These are phyloP conservation scores for Sphaerulina vaccinii DNA, from an alignment of 2,329 filamentous ascomycete species.

Conservation along the genomic window DNA sequence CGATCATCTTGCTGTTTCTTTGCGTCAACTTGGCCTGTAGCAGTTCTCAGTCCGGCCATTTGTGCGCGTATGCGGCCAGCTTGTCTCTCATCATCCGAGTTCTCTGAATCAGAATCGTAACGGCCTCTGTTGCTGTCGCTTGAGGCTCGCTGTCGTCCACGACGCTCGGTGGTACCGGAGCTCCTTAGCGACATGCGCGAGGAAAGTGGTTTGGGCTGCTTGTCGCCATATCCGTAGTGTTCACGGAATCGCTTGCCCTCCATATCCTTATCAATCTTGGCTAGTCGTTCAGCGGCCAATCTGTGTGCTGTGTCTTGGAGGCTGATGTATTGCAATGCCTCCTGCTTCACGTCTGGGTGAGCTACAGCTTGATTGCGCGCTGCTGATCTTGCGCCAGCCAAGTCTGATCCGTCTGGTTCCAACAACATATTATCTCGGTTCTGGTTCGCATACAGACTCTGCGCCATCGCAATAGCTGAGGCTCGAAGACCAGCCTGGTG, in stretches of 20 bases:
- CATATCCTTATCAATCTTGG: conserved; percentile 73
- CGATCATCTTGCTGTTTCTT: conserved; percentile 75
- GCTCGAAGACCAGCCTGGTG: conserved; percentile 72
- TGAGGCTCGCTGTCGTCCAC: conserved; percentile 61
- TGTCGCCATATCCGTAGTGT: conserved; percentile 68
- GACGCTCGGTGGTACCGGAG: conserved; percentile 37
- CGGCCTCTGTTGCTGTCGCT: conserved; percentile 55
- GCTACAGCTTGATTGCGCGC: conserved; percentile 31
- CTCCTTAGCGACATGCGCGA: conserved; percentile 52
- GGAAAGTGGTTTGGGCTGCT: conserved; percentile 50
- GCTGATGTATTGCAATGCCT: conserved; percentile 55
- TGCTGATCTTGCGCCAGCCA: conserved; percentile 31
- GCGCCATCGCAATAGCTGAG: conserved; percentile 85
- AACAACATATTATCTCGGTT: conserved; percentile 33
- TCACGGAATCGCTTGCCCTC: conserved; percentile 63
- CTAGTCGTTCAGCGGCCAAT: conserved; percentile 77
- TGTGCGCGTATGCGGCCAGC: conserved; percentile 73
- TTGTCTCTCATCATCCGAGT: conserved; percentile 63
- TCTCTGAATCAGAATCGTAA: conserved; percentile 42
- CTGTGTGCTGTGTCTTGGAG: conserved; percentile 86
- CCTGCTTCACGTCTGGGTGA: conserved; percentile 53
- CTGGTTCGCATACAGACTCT: conserved; percentile 74
- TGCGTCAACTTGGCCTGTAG: conserved; percentile 66
- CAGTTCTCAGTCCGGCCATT: conserved; percentile 73
- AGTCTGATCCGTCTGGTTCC: conserved; percentile 23